phyloP scores from a whole-genome alignment of 2,329 filamentous ascomycete species.

The Sporothrix schenckii region DNA sequence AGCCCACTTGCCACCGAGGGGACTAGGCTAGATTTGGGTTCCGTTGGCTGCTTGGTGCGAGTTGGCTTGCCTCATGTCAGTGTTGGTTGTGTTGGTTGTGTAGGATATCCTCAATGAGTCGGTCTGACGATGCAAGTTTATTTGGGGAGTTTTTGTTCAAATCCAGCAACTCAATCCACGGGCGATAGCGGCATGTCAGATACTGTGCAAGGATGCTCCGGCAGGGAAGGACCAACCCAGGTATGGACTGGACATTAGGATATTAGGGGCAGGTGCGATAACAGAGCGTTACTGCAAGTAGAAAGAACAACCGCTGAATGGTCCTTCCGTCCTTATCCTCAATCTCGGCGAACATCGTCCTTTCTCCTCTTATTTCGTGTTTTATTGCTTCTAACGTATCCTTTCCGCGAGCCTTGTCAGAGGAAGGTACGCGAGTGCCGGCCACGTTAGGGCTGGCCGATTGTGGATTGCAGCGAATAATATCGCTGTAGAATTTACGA shows the following conservation, averaged over 20 bases:
- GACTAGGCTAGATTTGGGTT: not conserved
- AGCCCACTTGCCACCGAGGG: not conserved
- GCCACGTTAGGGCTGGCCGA: not conserved
- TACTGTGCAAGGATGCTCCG: not conserved
- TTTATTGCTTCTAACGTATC: not conserved
- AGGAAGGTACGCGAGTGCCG: not conserved
- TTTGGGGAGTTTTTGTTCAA: slow-evolving; percentile 27
- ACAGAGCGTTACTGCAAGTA: slow-evolving; percentile 13
- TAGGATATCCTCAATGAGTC: not conserved
- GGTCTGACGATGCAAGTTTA: not conserved
- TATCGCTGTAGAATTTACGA: too few relatives aligned
- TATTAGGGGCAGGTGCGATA: not conserved
- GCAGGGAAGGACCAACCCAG: not conserved
- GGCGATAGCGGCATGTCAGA: slow-evolving; percentile 6
- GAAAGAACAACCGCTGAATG: slow-evolving; percentile 2
- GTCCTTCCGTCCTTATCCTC: not conserved
- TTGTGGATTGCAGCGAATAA: not conserved
- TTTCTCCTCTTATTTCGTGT: not conserved
- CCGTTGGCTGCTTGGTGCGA: not conserved
- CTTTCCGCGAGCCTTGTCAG: not conserved
- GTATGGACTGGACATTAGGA: not conserved
- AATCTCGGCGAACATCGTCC: not conserved
- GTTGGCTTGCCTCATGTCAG: not conserved
- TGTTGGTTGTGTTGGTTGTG: not conserved
- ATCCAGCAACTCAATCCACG: slow-evolving; percentile 18